Base-by-base conservation (phyloP, 148 eudicot species). In the Selenicereus undatus region DNA sequence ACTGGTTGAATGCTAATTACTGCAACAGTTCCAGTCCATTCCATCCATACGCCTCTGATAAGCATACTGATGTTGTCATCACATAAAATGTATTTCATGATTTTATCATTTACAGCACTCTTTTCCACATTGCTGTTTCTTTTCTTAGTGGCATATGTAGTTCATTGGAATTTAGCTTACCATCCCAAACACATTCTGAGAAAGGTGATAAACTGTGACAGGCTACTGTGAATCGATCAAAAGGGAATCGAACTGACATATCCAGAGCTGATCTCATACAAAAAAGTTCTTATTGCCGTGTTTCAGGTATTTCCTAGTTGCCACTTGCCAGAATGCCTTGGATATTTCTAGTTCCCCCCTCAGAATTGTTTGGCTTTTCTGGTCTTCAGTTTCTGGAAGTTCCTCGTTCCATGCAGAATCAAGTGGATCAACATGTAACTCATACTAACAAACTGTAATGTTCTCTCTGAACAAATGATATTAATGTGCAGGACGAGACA, bases 161-260 rank as follows among this genome's bases (percentile, higher is more conserved):
- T 45, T 45, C 50, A 45, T 4, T 10, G 9, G 11, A 45, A 16
- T 56, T 56, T 56, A 13, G 62, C 22, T 3, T 20, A 4, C 62
- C 1, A 21, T n/a, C 68, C 24, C 75, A 29, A 54, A 20, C 21
- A 20, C 50, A 35, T n/a, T 64, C 48, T 69, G 42, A 30, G 39
- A 64, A 36, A n/a, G 0, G 21, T 26, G 24, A 39, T 16, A 42
- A 8, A 50, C 60, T 36, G 12, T 76, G 65, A 56, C 86, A 93
- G 98, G 97, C 93, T 74, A 93, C 94, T 56, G 99, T 95, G 62
- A 95, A 92, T 87, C 90, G 97, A 73, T 91, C 97, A 50, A 95
- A 95, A 81, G 97, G 98, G 30, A 95, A 91, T 78, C 93, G 96
- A 9, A 93, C 98, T 21, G 97, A 95, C 84, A 81, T 95, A 74